These are phyloP conservation scores for Fusarium aywerte DNA, from an alignment of 2,329 filamentous ascomycete species.

Conservation along the genomic window DNA sequence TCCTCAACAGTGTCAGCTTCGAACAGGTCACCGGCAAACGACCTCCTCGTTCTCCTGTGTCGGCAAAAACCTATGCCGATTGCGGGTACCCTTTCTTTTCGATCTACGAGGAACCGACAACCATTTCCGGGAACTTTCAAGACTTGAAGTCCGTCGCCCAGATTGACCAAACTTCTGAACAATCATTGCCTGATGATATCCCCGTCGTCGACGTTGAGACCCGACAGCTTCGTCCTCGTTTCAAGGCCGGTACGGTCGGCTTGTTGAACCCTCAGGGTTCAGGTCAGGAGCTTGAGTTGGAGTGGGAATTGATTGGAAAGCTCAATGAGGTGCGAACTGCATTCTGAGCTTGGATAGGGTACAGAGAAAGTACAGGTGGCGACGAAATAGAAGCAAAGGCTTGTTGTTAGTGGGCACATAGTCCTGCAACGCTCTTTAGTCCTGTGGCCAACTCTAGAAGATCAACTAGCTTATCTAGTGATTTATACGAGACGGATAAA, in stretches of 20 bases:
- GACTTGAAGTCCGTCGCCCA: neutral
- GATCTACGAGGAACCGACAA: neutral
- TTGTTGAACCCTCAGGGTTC: neutral
- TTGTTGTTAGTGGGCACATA: no score
- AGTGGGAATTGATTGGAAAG: neutral
- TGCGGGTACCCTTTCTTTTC: neutral
- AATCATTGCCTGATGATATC: neutral
- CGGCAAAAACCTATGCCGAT: neutral
- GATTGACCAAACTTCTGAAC: neutral
- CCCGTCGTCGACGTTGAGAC: neutral
- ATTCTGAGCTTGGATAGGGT: neutral
- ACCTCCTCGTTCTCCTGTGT: neutral
- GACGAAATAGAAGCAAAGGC: no score
- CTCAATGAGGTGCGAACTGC: rapidly evolving
- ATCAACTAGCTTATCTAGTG: no score
- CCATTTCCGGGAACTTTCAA: neutral
- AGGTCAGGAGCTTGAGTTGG: neutral
- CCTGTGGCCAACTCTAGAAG: no score
- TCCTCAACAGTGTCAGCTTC: slow-evolving; percentile 7
- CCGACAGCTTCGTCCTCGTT: neutral
- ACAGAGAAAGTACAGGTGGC: no score
- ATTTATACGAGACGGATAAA: no score
- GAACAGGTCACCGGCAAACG: neutral
- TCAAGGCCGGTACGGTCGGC: neutral
- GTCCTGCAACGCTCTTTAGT: no score